Evolutionary conservation across 2,329 filamentous ascomycete genomes (phyloP).

Genomic region (Escovopsis sp.): DNA sequence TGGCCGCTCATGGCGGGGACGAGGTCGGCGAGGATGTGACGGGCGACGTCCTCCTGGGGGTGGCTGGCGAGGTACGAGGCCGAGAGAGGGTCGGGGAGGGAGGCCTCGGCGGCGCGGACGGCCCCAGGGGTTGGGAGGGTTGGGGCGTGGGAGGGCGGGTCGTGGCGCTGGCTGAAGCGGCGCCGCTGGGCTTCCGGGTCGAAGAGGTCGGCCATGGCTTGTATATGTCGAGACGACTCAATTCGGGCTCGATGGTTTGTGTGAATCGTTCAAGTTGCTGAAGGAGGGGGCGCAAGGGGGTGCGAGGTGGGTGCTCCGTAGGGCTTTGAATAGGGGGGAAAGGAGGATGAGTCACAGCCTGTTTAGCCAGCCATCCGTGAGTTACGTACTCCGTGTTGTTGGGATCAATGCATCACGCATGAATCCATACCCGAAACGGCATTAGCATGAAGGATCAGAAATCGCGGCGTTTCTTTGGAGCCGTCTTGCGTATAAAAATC

Average conservation of each 20-base stretch:
- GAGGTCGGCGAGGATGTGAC: conserved; percentile 31
- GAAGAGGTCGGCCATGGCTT: conserved; percentile 14
- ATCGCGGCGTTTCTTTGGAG: too few relatives aligned
- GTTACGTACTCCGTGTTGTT: too few relatives aligned
- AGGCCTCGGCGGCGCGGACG: conserved; percentile 23
- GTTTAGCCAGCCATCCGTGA: too few relatives aligned
- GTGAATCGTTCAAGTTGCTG: background rate
- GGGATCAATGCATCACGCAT: too few relatives aligned
- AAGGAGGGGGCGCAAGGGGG: too few relatives aligned
- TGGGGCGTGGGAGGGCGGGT: conserved; percentile 8
- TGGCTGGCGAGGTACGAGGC: conserved; percentile 18
- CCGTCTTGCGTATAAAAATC: too few relatives aligned
- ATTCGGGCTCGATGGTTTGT: too few relatives aligned
- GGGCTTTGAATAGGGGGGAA: too few relatives aligned
- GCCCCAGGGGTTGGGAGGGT: conserved; percentile 24
- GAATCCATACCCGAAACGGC: too few relatives aligned
- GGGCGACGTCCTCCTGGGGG: conserved; percentile 14
- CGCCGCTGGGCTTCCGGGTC: conserved; percentile 10
- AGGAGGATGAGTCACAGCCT: too few relatives aligned
- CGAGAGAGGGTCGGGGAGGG: conserved; percentile 21
- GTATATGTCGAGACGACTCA: background rate
- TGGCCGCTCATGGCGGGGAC: conserved; percentile 50
- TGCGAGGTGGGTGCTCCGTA: too few relatives aligned
- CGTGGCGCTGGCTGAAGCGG: conserved; percentile 12
- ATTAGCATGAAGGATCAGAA: too few relatives aligned